Evolutionary conservation across 202 grass and related monocot species (phyloP).

Genomic region (Schoenoplectus tabernaemontani): DNA sequence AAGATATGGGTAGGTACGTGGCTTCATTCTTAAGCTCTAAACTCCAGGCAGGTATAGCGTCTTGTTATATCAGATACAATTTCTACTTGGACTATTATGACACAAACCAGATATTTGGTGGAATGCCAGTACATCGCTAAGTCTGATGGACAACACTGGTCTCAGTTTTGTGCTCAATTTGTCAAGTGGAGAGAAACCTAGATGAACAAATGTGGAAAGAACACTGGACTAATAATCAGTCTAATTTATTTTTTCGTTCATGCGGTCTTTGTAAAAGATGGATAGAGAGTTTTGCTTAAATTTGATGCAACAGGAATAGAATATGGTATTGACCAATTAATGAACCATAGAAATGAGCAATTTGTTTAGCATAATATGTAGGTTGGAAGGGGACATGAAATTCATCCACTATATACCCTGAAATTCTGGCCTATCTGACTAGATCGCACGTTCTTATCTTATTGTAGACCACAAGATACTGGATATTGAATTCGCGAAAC

Average conservation of each 20-base stretch:
- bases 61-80: slow-evolving; percentile 59
- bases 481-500: slow-evolving; percentile 43
- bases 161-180: slow-evolving; percentile 43
- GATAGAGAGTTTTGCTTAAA: slow-evolving; percentile 44
- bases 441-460: background rate
- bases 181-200: slow-evolving; percentile 51
- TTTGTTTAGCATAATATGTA: slow-evolving; percentile 55
- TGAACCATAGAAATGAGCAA: slow-evolving; percentile 70
- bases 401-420: slow-evolving; percentile 57
- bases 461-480: background rate
- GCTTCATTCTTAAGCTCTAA: slow-evolving; percentile 50
- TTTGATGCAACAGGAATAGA: slow-evolving; percentile 44
- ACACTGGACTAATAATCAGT: slow-evolving; percentile 51
- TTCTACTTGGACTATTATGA: slow-evolving; percentile 47
- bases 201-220: slow-evolving; percentile 45
- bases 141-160: slow-evolving; percentile 63
- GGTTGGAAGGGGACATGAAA: slow-evolving; percentile 36
- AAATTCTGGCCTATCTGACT: slow-evolving; percentile 33
- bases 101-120: slow-evolving; percentile 39
- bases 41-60: slow-evolving; percentile 37
- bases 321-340: slow-evolving; percentile 30
- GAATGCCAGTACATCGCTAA: slow-evolving; percentile 36
- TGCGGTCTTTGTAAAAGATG: slow-evolving; percentile 48
- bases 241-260: slow-evolving; percentile 57
- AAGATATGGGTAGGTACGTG: slow-evolving; percentile 56